Evolutionary conservation across 495 filamentous ascomycete species (phyloP), one percentile per base, ranked within the genome.

Genomic region (Penicillium roqueforti): DNA sequence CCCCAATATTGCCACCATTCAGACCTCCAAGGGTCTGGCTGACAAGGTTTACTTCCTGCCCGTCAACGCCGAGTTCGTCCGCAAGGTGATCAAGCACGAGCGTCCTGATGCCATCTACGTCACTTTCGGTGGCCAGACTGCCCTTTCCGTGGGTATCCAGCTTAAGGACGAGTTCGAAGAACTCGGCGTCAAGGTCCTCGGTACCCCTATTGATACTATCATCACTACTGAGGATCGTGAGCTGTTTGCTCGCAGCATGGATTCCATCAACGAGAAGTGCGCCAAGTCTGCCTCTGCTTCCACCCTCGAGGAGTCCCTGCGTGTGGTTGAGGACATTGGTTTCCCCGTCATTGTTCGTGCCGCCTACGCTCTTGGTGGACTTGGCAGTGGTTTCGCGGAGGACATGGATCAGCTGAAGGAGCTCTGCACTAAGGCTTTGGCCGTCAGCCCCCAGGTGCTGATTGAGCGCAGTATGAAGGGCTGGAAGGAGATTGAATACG

Each of bases 401-500:
- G 83, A 96, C 70, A 87, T 95, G 71, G 71, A 80, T n/a, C 82
- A 97, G 68, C 76, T 98, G 41, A 74, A 88, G 48, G 89, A 93
- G 3, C 83, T 97, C n/a, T 98, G 93, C 76, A 86, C 87, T 63
- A 95, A 92, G 68, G 92, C 93, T 19, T 87, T 98, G 59, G 91
- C 93, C 11, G 93, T 88, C 50, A 96, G 91, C 62, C 93, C 93
- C 2, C 93, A 98, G 73, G 89, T 98, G 5, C 77, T 98, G 29
- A 92, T 98, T 56, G 93, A 98, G 75, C 83, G 87, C 68, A 95
- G 90, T 74, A 98, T 98, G 93, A 98, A 98, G 72, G 93, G 93
- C 42, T 98, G 93, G 93, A 98, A 98, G 72, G 93, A 98, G 69
- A 91, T 97, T 50, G 93, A 98, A 66, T 98, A 98, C 70, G 93